These are phyloP conservation scores for Boletus sp. DNA, from an alignment of 768 basidiomycete genomes.

Conservation along the genomic window DNA sequence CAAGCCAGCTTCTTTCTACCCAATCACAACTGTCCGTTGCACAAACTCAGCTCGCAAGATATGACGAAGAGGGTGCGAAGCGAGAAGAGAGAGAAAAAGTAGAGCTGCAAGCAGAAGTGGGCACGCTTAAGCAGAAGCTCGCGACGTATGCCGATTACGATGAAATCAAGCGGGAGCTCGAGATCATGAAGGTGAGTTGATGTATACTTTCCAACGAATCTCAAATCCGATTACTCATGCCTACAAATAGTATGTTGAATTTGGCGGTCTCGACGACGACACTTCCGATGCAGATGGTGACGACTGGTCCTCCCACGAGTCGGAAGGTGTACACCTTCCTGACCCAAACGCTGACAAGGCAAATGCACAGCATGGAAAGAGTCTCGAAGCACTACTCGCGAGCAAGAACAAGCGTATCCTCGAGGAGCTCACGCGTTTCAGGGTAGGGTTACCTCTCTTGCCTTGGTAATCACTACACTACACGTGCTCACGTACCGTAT, in stretches of 20 bases:
- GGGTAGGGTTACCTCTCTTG: conserved; percentile 44
- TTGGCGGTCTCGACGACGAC: conserved; percentile 77
- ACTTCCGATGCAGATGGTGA: conserved; percentile 54
- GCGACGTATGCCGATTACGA: conserved; percentile 85
- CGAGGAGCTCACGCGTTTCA: conserved; percentile 88
- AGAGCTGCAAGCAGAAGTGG: conserved; percentile 58
- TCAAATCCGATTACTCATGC: background rate
- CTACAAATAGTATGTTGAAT: conserved; percentile 81
- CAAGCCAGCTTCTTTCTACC: conserved; percentile 9
- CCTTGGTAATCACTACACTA: background rate
- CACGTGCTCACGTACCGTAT: background rate
- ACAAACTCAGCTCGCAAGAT: conserved; percentile 19
- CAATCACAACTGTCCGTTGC: conserved; percentile 19
- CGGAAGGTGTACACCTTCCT: conserved; percentile 64
- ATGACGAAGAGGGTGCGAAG: conserved; percentile 13
- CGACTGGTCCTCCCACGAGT: conserved; percentile 39
- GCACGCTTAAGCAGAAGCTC: conserved; percentile 63
- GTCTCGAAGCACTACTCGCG: conserved; percentile 86
- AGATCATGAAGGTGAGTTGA: conserved; percentile 88
- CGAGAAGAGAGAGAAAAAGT: conserved; percentile 16
- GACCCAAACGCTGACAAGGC: conserved; percentile 88
- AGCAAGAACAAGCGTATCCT: conserved; percentile 90
- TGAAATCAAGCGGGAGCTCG: conserved; percentile 95
- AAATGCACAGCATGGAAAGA: conserved; percentile 70
- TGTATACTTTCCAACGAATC: no score